A percentile compares a stretch with the other conserved stretches of the same genome.
phyloP scores from a whole-genome alignment of 768 basidiomycete species.

The Panus rudis region DNA sequence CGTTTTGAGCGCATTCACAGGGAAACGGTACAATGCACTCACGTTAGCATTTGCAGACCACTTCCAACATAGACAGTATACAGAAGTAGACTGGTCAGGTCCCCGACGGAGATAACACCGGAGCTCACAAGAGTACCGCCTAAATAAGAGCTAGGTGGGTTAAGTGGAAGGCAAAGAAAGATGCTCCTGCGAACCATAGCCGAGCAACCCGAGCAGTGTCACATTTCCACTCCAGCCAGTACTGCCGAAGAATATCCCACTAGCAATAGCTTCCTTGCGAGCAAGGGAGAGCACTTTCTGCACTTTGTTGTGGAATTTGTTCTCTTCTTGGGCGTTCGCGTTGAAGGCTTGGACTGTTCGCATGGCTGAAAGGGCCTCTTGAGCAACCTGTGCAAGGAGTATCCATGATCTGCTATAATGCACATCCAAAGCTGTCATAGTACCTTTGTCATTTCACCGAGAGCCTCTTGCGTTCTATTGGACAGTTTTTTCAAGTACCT shows the following conservation, averaged over 20 bases:
- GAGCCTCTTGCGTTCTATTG: slow-evolving; percentile 87
- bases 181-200: slow-evolving; percentile 60
- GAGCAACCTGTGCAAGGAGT: slow-evolving; percentile 55
- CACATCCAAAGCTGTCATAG: slow-evolving; percentile 3
- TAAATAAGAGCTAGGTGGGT: slow-evolving; percentile 21
- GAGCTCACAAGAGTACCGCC: slow-evolving; percentile 87
- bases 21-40: slow-evolving; percentile 19
- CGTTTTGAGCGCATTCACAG: neutral
- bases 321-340: slow-evolving; percentile 68
- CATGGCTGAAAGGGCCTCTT: slow-evolving; percentile 82
- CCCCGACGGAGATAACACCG: slow-evolving; percentile 87
- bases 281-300: slow-evolving; percentile 65
- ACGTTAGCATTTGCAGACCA: slow-evolving; percentile 77
- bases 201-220: slow-evolving; percentile 79
- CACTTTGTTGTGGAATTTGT: slow-evolving; percentile 65
- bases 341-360: slow-evolving; percentile 92
- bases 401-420: neutral
- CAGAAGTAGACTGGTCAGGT: slow-evolving; percentile 80
- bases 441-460: slow-evolving; percentile 89
- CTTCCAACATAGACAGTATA: slow-evolving; percentile 88
- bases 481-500: slow-evolving; percentile 90
- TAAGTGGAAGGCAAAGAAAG: neutral
- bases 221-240: slow-evolving; percentile 93
- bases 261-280: slow-evolving; percentile 82
- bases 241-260: slow-evolving; percentile 88